These are phyloP conservation scores for Calonectria hawksworthii DNA, from an alignment of 2,329 filamentous ascomycete genomes.

Conservation along the genomic window DNA sequence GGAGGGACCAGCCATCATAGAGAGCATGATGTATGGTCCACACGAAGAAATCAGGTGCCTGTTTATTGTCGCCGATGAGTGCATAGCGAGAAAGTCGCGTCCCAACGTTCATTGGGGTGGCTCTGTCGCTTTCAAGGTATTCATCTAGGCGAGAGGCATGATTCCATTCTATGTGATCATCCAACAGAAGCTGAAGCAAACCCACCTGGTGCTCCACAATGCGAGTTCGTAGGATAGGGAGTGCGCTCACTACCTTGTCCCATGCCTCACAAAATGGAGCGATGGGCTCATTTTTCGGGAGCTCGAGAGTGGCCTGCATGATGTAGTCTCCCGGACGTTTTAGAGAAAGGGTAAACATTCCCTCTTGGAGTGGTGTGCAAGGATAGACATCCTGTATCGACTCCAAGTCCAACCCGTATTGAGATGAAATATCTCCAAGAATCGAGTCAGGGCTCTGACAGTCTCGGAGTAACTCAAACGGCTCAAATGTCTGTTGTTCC, in stretches of 20 bases:
- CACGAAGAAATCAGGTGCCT: conserved; percentile 27
- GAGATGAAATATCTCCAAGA: neutral
- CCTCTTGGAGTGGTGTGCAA: conserved; percentile 52
- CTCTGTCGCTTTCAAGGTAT: conserved; percentile 18
- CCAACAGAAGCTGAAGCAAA: conserved; percentile 24
- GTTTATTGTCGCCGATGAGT: neutral
- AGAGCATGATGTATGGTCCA: conserved; percentile 47
- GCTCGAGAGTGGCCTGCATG: conserved; percentile 27
- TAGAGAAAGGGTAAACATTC: conserved; percentile 49
- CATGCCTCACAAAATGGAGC: conserved; percentile 26
- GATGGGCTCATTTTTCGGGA: conserved; percentile 18
- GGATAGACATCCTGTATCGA: conserved; percentile 50
- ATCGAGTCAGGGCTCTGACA: neutral
- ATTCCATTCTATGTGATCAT: conserved; percentile 9
- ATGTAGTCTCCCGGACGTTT: conserved; percentile 35
- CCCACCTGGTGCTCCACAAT: neutral
- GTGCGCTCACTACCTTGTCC: conserved; percentile 1
- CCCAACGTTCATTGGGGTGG: conserved; percentile 21
- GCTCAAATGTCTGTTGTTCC: neutral
- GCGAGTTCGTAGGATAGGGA: conserved; percentile 56
- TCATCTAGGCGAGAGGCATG: neutral
- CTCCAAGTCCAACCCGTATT: neutral
- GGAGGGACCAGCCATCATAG: conserved; percentile 48
- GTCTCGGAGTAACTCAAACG: neutral
- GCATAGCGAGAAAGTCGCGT: conserved; percentile 16